phyloP scores from a whole-genome alignment of 2,329 filamentous ascomycete genomes.

The Penicillium sp. region DNA sequence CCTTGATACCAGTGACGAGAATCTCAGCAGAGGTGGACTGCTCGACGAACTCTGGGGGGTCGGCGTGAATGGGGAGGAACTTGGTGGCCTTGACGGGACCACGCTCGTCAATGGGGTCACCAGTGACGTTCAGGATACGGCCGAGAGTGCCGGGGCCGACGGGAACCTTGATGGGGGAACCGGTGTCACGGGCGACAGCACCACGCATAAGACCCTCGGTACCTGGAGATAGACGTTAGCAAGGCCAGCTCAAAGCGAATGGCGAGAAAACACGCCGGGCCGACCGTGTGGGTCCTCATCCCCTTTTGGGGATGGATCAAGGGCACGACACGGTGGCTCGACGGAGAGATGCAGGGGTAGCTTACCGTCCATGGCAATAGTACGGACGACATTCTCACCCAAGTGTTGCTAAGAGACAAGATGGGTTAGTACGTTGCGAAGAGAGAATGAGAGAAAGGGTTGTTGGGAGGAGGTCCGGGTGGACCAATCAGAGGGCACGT shows the following conservation, averaged over 20 bases:
- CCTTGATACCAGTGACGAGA: constrained; percentile 99
- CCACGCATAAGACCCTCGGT: constrained; percentile 99
- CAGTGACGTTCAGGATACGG: constrained; percentile 99
- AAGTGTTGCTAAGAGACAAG: constrained; percentile 82
- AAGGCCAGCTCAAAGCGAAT: constrained; percentile 6
- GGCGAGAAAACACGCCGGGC: constrained; percentile 16
- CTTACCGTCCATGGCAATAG: constrained; percentile 99
- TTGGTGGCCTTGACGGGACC: constrained; percentile 95
- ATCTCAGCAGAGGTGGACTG: constrained; percentile 97
- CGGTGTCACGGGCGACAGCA: constrained; percentile 81
- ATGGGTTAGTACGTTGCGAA: constrained; percentile 26
- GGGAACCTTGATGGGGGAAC: constrained; percentile 92
- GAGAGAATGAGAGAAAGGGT: neutral
- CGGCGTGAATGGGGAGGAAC: constrained; percentile 87
- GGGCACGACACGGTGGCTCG: constrained; percentile 30
- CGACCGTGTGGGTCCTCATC: constrained; percentile 25
- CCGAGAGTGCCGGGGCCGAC: constrained; percentile 92
- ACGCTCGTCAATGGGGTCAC: constrained; percentile 99
- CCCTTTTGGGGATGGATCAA: constrained; percentile 11
- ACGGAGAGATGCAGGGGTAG: constrained; percentile 27
- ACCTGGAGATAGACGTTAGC: constrained; percentile 60
- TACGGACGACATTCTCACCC: constrained; percentile 97
- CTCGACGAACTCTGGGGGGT: constrained; percentile 88
- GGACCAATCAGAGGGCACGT: constrained; percentile 52
- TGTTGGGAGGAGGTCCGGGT: constrained; percentile 17